Evolutionary conservation across 2,329 filamentous ascomycete species (phyloP).

Genomic region (Beauveria brongniartii): DNA sequence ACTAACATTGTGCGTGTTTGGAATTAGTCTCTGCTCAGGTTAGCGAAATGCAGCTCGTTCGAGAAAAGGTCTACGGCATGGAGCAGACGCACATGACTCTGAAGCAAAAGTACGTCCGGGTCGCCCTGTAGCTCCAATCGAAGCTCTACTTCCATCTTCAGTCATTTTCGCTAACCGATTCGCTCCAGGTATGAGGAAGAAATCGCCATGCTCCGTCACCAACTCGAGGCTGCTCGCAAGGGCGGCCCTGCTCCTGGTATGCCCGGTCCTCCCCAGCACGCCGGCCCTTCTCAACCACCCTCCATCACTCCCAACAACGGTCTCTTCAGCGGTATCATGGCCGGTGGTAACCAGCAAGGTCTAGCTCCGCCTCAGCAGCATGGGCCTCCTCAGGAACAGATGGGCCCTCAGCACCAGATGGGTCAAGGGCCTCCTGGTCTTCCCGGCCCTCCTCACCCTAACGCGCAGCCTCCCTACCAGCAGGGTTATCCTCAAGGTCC

Average conservation of each 20-base stretch:
- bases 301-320: constrained; percentile 88
- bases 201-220: constrained; percentile 74
- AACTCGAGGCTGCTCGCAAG: constrained; percentile 70
- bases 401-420: constrained; percentile 45
- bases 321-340: constrained; percentile 93
- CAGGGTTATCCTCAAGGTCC: constrained; percentile 55
- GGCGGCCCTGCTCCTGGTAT: constrained; percentile 50
- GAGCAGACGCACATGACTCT: constrained; percentile 83
- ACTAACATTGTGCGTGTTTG: constrained; percentile 19
- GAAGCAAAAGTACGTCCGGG: constrained; percentile 68
- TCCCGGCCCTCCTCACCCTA: constrained; percentile 49
- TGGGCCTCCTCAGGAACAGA: constrained; percentile 60
- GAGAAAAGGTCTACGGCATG: constrained; percentile 86
- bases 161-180: constrained; percentile 6
- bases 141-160: constrained; percentile 24
- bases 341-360: constrained; percentile 74
- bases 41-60: constrained; percentile 89
- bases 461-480: constrained; percentile 64
- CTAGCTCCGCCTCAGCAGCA: constrained; percentile 68
- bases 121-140: background rate
- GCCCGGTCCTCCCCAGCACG: constrained; percentile 63
- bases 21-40: constrained; percentile 75
- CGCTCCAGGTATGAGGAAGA: constrained; percentile 80
- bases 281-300: constrained; percentile 72
- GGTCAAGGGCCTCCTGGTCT: constrained; percentile 67